Conservation (phyloP, 169 alveolate species). For the Theileria annulata region DNA sequence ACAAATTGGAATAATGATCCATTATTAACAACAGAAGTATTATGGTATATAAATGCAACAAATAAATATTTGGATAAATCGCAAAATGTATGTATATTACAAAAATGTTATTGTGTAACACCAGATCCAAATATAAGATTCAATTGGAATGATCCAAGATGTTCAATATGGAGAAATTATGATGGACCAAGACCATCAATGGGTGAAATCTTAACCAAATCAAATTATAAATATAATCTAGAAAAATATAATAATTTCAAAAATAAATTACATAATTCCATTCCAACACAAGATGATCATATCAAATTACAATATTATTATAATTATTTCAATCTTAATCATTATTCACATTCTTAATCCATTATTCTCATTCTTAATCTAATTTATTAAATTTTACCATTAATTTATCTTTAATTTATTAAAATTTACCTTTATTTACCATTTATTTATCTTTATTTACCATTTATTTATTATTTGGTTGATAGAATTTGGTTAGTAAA, state of each 20-base stretch:
- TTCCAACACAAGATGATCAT: not conserved
- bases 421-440: no score
- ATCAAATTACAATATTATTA: constrained; percentile 24
- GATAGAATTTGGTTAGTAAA: no score
- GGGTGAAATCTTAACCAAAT: constrained; percentile 42
- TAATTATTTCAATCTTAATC: constrained; percentile 51
- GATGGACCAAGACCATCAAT: constrained; percentile 62
- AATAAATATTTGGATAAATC: constrained; percentile 52
- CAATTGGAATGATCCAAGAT: constrained; percentile 63
- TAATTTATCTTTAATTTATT: no score
- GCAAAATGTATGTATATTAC: constrained; percentile 42
- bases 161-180: constrained; percentile 33
- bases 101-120: constrained; percentile 60
- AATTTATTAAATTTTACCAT: no score
- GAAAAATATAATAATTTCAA: not conserved
- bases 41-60: constrained; percentile 65
- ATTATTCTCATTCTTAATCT: not conserved
- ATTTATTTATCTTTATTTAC: no score
- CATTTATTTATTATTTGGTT: no score
- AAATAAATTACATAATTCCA: not conserved
- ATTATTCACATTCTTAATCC: not conserved
- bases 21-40: constrained; percentile 37
- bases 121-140: constrained; percentile 60
- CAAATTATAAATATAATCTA: constrained; percentile 15
- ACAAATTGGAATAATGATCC: constrained; percentile 61